Conservation (phyloP, 106 monocot genomes). For the Apostasia shenzhenica region DNA sequence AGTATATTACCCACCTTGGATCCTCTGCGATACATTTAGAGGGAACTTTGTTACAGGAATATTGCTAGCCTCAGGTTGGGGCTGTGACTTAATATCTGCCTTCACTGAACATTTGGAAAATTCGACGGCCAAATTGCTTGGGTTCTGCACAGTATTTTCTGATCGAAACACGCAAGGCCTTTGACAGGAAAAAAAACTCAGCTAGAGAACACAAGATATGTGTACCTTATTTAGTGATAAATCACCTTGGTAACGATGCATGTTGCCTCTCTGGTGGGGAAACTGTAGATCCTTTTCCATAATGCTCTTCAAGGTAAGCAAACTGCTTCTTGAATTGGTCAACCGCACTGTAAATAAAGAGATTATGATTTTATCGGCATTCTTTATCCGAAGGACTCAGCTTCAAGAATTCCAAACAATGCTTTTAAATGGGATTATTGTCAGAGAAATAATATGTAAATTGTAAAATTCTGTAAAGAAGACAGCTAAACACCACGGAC, state of each 20-base stretch:
- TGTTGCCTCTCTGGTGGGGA: slow-evolving; percentile 82
- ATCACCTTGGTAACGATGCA: slow-evolving; percentile 83
- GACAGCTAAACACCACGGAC: too few species aligned
- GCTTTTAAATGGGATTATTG: too few species aligned
- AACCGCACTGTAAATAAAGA: slow-evolving; percentile 62
- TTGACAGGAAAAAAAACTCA: slow-evolving; percentile 8
- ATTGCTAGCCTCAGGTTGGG: slow-evolving; percentile 13
- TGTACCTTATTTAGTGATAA: background rate
- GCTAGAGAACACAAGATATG: background rate
- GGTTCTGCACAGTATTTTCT: slow-evolving; percentile 27
- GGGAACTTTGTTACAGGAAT: slow-evolving; percentile 33
- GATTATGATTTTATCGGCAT: background rate
- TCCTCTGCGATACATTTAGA: slow-evolving; percentile 39
- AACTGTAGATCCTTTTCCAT: slow-evolving; percentile 56
- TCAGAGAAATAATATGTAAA: too few species aligned
- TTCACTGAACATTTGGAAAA: slow-evolving; percentile 50
- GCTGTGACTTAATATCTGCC: slow-evolving; percentile 23
- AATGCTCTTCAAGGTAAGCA: slow-evolving; percentile 92
- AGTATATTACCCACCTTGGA: slow-evolving; percentile 18
- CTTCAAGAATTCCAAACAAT: background rate
- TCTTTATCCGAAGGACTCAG: background rate
- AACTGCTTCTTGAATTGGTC: slow-evolving; percentile 97
- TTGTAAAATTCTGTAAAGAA: too few species aligned
- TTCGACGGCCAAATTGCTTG: slow-evolving; percentile 31
- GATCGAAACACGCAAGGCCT: slow-evolving; percentile 49